Evolutionary conservation across 2,329 filamentous ascomycete species (phyloP).

Genomic region (Sarocladium brachiariae): DNA sequence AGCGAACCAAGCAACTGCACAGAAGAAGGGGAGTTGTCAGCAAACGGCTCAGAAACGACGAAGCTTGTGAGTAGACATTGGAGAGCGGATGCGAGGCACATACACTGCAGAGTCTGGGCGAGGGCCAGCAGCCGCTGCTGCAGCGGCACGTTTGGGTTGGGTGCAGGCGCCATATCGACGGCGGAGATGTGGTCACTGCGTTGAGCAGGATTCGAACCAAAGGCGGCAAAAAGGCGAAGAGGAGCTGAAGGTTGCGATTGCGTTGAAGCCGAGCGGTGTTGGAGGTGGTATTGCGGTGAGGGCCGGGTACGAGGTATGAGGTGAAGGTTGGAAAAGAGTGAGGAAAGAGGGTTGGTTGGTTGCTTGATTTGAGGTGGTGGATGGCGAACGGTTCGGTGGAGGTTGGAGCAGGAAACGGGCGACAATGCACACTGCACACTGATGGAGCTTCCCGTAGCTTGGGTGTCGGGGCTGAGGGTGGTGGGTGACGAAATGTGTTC

Average conservation of each 20-base stretch:
- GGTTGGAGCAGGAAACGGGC: slow-evolving; percentile 2
- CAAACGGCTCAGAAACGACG: too few species aligned
- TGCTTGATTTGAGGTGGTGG: slow-evolving; percentile 1
- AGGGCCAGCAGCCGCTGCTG: slow-evolving; percentile 68
- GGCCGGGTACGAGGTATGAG: not conserved
- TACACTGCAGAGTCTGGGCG: slow-evolving; percentile 89
- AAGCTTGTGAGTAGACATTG: too few species aligned
- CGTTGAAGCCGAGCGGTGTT: not conserved
- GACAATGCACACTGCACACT: not conserved
- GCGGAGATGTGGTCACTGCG: not conserved
- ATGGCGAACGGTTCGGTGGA: not conserved
- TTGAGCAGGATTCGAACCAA: not conserved
- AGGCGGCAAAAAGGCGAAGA: not conserved
- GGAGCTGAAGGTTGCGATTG: not conserved
- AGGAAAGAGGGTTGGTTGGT: not conserved
- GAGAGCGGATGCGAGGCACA: slow-evolving; percentile 28
- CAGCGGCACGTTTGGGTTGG: slow-evolving; percentile 61
- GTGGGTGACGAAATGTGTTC: slow-evolving; percentile 8
- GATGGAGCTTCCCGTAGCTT: too few species aligned
- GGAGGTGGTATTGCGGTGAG: not conserved
- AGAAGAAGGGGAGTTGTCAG: slow-evolving; percentile 26
- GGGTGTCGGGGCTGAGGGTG: too few species aligned
- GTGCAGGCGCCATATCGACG: slow-evolving; percentile 55
- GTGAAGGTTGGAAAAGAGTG: not conserved
- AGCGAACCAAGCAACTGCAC: slow-evolving; percentile 69